These are phyloP conservation scores for Hura crepitans DNA, from an alignment of 441 rosid species.

Conservation along the genomic window DNA sequence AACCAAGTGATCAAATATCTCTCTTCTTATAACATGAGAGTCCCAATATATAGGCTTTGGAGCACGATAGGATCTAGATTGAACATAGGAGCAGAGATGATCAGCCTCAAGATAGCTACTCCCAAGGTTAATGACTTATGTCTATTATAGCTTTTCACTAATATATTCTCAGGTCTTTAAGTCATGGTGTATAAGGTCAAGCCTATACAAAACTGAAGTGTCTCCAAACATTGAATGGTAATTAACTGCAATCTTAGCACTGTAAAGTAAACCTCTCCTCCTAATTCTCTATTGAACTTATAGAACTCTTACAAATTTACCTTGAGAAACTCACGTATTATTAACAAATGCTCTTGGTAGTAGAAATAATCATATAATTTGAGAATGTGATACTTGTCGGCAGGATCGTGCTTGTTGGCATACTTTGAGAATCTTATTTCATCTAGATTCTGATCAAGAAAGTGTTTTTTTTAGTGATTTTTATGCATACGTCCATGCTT, in stretches of 20 bases:
- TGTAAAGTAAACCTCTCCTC: constrained; percentile 98
- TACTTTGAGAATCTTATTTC: constrained; percentile 97
- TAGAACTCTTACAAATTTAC: constrained; percentile 95
- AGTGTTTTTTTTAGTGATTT: constrained; percentile 95
- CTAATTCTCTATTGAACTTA: constrained; percentile 94
- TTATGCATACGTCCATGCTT: constrained; percentile 94
- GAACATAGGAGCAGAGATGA: constrained; percentile 94
- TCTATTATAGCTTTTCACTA: constrained; percentile 95
- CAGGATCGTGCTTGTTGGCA: constrained; percentile 96
- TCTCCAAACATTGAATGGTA: constrained; percentile 89
- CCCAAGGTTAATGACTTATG: constrained; percentile 97
- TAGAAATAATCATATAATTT: constrained; percentile 91
- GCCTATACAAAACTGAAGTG: constrained; percentile 84
- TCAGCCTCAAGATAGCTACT: constrained; percentile 99
- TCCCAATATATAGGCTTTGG: constrained; percentile 92
- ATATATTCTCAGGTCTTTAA: constrained; percentile 90
- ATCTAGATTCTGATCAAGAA: constrained; percentile 98
- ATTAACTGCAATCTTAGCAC: constrained; percentile 99
- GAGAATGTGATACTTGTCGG: constrained; percentile 87
- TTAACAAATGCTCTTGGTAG: constrained; percentile 92
- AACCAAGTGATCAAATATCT: constrained; percentile 95
- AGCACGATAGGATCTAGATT: constrained; percentile 95
- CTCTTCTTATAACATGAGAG: constrained; percentile 92
- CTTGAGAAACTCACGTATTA: constrained; percentile 95
- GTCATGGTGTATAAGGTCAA: constrained; percentile 92